Evolutionary conservation across 768 basidiomycete genomes (phyloP).

Genomic region (Pisolithus orientalis): DNA sequence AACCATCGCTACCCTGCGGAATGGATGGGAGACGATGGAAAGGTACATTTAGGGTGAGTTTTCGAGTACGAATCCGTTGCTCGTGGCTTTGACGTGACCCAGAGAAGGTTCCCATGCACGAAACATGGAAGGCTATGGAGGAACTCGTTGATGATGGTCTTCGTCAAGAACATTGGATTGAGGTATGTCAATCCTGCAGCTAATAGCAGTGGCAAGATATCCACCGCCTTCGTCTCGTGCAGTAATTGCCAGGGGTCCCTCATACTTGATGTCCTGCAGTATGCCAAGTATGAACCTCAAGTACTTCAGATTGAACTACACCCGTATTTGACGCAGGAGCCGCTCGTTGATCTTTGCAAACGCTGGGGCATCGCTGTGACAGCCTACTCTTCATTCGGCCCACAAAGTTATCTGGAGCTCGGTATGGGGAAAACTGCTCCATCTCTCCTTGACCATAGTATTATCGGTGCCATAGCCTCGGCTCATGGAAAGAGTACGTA

Average conservation of each 20-base stretch:
- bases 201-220: neutral
- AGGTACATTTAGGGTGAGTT: conserved; percentile 55
- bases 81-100: conserved; percentile 1
- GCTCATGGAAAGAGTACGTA: conserved; percentile 48
- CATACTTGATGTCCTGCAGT: conserved; percentile 70
- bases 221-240: conserved; percentile 2
- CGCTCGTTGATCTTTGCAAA: conserved; percentile 38
- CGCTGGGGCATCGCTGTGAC: conserved; percentile 44
- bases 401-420: conserved; percentile 59
- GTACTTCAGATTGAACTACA: conserved; percentile 59
- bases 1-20: conserved; percentile 72
- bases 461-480: conserved; percentile 38
- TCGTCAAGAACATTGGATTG: conserved; percentile 75
- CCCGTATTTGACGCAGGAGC: conserved; percentile 48
- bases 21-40: conserved; percentile 72
- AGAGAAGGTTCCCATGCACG: conserved; percentile 67
- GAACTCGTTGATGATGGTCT: conserved; percentile 63
- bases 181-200: conserved; percentile 35
- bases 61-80: neutral
- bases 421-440: conserved; percentile 45
- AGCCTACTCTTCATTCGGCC: conserved; percentile 52
- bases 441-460: conserved; percentile 49
- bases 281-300: conserved; percentile 59
- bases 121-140: conserved; percentile 86
- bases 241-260: conserved; percentile 74